These are phyloP conservation scores for Syzygium jambos DNA, from an alignment of 345 rosid species.

Conservation along the genomic window DNA sequence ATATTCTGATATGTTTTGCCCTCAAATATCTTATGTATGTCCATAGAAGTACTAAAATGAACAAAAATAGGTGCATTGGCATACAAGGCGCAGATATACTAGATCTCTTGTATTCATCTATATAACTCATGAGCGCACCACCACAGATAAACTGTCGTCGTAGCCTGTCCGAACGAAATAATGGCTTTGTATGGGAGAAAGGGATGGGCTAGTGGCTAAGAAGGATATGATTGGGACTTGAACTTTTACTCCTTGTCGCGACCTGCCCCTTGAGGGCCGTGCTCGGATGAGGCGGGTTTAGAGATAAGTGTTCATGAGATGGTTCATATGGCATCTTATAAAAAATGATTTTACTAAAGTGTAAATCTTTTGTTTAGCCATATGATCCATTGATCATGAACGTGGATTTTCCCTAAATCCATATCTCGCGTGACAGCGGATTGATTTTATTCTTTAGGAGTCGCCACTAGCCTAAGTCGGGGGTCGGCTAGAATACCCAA, in stretches of 20 bases:
- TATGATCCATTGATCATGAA: too few species aligned
- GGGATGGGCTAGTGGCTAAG: conserved; percentile 20
- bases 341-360: too few species aligned
- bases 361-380: too few species aligned
- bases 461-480: too few species aligned
- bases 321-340: too few species aligned
- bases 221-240: conserved; percentile 28
- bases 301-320: too few species aligned
- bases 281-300: too few species aligned
- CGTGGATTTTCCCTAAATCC: too few species aligned
- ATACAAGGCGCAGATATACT: background rate
- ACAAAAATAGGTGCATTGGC: background rate
- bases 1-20: background rate
- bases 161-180: conserved; percentile 20
- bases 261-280: too few species aligned
- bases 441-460: too few species aligned
- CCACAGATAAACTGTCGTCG: conserved; percentile 7
- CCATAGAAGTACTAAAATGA: background rate
- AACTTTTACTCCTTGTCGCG: conserved; percentile 20
- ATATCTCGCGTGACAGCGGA: too few species aligned
- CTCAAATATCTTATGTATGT: background rate
- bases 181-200: background rate
- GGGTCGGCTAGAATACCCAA: too few species aligned
- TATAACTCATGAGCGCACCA: background rate
- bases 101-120: background rate